These are phyloP conservation scores for Alternaria arbusti DNA, from an alignment of 2,329 filamentous ascomycete genomes.

Conservation along the genomic window DNA sequence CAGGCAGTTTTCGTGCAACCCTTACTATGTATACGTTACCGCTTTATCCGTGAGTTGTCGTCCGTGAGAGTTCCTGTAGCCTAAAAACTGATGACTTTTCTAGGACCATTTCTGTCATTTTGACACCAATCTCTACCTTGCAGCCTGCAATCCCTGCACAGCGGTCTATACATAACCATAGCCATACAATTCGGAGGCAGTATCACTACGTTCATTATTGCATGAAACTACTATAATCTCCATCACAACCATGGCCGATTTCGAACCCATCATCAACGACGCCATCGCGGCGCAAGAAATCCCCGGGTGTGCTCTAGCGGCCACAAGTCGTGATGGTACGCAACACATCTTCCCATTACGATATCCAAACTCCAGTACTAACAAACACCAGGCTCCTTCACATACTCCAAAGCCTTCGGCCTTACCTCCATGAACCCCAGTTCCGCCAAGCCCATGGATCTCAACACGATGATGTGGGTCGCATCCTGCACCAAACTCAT, in stretches of 20 bases:
- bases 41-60: not conserved
- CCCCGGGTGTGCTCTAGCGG: constrained; percentile 31
- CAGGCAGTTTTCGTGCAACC: not conserved
- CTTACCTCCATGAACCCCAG: constrained; percentile 28
- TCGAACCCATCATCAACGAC: constrained; percentile 32
- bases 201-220: too few species aligned
- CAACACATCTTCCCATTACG: not conserved
- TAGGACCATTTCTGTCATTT: not conserved
- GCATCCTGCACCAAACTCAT: constrained; percentile 51
- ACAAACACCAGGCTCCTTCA: constrained; percentile 39
- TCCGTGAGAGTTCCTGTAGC: not conserved
- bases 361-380: not conserved
- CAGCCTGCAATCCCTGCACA: not conserved
- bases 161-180: not conserved
- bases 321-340: constrained; percentile 36
- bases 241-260: constrained; percentile 21
- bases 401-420: constrained; percentile 48
- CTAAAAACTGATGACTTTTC: not conserved
- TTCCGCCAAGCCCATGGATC: constrained; percentile 29
- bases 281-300: constrained; percentile 30
- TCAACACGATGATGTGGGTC: constrained; percentile 46
- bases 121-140: not conserved
- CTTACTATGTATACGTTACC: not conserved
- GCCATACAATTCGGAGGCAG: not conserved
- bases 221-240: not conserved